Base-by-base conservation (phyloP, 805 yeast genomes). In the Torulaspora quercuum region DNA sequence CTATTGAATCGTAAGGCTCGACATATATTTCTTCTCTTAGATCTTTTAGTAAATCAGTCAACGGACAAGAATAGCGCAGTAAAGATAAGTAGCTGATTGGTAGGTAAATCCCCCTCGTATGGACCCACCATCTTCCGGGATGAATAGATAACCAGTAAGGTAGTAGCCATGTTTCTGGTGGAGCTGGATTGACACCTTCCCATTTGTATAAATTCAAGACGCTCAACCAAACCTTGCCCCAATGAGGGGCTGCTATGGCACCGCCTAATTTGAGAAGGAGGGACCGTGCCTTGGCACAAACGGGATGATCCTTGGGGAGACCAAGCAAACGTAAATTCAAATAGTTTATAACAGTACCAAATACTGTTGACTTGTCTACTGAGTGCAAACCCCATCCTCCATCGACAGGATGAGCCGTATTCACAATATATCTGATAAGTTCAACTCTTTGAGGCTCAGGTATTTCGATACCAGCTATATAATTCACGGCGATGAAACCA, bases 381-480 rank as follows among this genome's bases (percentile, higher is more conserved):
- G 88, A 76, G 58, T 92, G 97, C 24, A 92, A 68, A 0, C 99
- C 99, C 99, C 99, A 92, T 2, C 98, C 99, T n/a, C 99, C 99
- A 61, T 92, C 98, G 1, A 89, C 95, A 0, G 97, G 97, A 57
- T 92, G 96, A 0, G 97, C 81, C 0, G 86, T 75, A 57, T 92
- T 92, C n/a, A 87, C 85, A 11, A 92, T 63, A 55, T 89, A 92
- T 41, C 98, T 70, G 17, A 83, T 76, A 54, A 92, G 63, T 61
- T 92, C 99, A 9, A 64, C 63, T 45, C 68, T 68, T 50, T 72
- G 75, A 24, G 75, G 80, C 19, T 77, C 79, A 0, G 89, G 80
- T 23, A 92, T 82, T 7, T 74, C 75, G 0, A 77, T 70, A 23
- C 76, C 73, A 8, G 89, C 73, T 56, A 79, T 78, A 60, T 88